A percentile compares a stretch with the other conserved stretches of the same genome.
phyloP scores from a whole-genome alignment of 331 rosid genomes.

The Acacia concinna region DNA sequence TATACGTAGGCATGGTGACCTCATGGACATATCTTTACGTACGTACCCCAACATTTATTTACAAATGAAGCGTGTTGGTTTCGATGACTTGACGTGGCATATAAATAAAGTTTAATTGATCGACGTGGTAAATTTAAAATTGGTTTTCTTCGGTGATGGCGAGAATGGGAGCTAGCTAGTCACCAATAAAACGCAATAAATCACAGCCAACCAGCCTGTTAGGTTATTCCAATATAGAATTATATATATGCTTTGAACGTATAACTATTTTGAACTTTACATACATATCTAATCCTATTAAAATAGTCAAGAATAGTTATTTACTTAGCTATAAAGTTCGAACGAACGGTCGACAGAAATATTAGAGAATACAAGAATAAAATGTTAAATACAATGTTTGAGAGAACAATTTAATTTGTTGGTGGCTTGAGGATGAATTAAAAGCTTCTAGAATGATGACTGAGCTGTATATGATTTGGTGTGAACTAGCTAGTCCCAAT shows the following conservation, averaged over 20 bases:
- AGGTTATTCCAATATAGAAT: neutral
- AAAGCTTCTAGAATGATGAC: neutral
- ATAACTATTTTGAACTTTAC: neutral
- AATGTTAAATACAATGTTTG: too few relatives aligned
- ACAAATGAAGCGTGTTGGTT: neutral
- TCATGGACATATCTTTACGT: neutral
- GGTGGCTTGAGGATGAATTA: neutral
- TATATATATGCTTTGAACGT: neutral
- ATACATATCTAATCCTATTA: neutral
- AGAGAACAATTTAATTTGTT: neutral
- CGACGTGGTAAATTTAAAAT: neutral
- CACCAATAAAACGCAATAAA: neutral
- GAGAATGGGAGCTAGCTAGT: neutral
- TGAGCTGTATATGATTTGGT: neutral
- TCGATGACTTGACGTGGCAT: slow-evolving; percentile 5
- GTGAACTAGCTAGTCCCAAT: neutral
- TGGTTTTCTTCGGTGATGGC: neutral
- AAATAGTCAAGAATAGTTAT: neutral
- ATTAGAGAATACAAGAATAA: too few relatives aligned
- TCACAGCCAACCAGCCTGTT: neutral
- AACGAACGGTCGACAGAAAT: too few relatives aligned
- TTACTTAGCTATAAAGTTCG: too few relatives aligned
- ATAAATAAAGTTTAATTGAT: neutral
- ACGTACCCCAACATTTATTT: neutral
- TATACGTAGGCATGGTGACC: slow-evolving; percentile 22